Evolutionary conservation across 805 yeast species (phyloP).

Genomic region (Sugiyamaella mastotermitis): DNA sequence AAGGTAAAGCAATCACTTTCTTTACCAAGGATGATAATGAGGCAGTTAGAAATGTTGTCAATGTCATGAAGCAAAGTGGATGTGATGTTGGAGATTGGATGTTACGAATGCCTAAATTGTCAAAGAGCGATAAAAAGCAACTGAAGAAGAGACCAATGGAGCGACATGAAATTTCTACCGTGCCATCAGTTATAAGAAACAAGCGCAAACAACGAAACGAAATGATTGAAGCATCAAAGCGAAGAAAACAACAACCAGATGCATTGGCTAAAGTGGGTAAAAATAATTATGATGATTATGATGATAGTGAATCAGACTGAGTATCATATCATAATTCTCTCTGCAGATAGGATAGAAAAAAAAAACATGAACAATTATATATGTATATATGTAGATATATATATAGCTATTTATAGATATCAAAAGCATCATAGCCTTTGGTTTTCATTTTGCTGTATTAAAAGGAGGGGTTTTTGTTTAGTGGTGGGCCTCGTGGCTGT

Average conservation of each 20-base stretch:
- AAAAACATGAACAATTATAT: no score
- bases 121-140: slow-evolving; percentile 54
- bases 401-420: no score
- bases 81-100: slow-evolving; percentile 69
- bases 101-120: slow-evolving; percentile 59
- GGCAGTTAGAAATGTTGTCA: slow-evolving; percentile 75
- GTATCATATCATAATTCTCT: no score
- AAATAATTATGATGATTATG: no score
- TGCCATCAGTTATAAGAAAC: slow-evolving; percentile 55
- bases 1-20: slow-evolving; percentile 84
- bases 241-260: no score
- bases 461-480: slow-evolving; percentile 2
- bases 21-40: slow-evolving; percentile 84
- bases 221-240: slow-evolving; percentile 45
- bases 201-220: slow-evolving; percentile 58
- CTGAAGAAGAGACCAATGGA: slow-evolving; percentile 52
- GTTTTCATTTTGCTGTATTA: no score
- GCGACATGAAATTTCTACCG: slow-evolving; percentile 72
- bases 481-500: slow-evolving; percentile 4
- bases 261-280: no score
- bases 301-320: no score
- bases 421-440: no score
- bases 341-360: no score
- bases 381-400: no score
- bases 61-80: slow-evolving; percentile 94